Evolutionary conservation across 306 rosid species (phyloP).

Genomic region (Comarum palustre): DNA sequence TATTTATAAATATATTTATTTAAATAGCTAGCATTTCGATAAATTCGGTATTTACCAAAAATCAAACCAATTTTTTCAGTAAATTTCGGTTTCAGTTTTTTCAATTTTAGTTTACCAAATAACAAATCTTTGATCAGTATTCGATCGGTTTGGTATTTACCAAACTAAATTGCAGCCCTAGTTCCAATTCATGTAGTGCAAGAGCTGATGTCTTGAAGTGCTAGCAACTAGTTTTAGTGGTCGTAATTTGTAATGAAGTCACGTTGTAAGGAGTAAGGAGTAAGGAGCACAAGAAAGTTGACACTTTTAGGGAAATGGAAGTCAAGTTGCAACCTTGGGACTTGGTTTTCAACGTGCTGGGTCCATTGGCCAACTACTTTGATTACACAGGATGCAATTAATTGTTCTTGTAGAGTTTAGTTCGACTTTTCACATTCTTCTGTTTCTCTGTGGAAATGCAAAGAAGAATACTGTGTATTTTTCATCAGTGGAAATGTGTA

Average conservation of each 20-base stretch:
- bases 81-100: too few species aligned
- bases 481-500: neutral
- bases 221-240: constrained; percentile 1
- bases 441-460: neutral
- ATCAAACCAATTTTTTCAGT: too few species aligned
- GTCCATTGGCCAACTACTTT: neutral
- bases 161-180: too few species aligned
- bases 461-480: neutral
- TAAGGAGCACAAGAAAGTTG: neutral
- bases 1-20: too few species aligned
- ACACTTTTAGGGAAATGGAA: neutral
- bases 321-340: neutral
- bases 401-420: neutral
- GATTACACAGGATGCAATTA: neutral
- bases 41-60: too few species aligned
- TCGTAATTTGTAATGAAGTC: neutral
- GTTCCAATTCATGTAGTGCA: neutral
- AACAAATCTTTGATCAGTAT: too few species aligned
- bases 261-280: neutral
- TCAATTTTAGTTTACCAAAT: too few species aligned
- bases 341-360: neutral
- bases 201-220: neutral
- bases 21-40: too few species aligned
- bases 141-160: too few species aligned
- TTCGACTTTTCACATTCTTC: neutral